Base-by-base conservation (phyloP, 2,329 filamentous ascomycete genomes). In the Clathrospora elynae region DNA sequence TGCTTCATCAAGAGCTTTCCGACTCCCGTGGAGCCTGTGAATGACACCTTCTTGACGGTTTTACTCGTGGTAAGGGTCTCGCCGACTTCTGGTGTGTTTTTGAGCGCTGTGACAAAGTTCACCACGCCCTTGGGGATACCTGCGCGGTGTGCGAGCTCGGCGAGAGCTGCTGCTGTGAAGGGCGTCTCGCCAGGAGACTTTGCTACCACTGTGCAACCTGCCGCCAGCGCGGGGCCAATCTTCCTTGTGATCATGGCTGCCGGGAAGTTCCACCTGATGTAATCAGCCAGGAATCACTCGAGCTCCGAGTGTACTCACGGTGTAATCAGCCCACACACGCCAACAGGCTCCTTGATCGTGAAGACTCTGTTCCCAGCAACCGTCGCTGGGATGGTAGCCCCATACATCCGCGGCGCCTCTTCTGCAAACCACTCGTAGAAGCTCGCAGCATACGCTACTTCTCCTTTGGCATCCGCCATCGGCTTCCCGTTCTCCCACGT, bases 101-200 rank as follows among this genome's bases (percentile, higher is more conserved):
- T 74, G 3, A 87, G 72, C 0, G 89, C 80, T 2, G 90, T 95
- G 43, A 99, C 79, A 42, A 97, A 78, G 72, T 97, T 97, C 52
- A 97, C 81, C 1, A 96, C 91, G 24, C 92, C 92, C 64, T 86
- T 85, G 26, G 93, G 92, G 19, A 97, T 86, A 11, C 93, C 92
- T 10, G 92, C 92, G 11, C 91, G 84, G 62, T 88, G 82, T 7
- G 86, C 89, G 25, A 97, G 81, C 72, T 96, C 91, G 1, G 89
- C 89, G 13, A 97, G 73, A 1, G 92, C 92, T 24, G 96, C 84
- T 0, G 90, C 84, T 16, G 91, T 95, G 68, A 92, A 93, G 0
- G 92, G 93, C 1, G 93, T 96, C 76, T 97, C 92, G 34, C 86
- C 85, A 1, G 92, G 91, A 11, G 90, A 87, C 71, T 99, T 99